Conservation (phyloP, 805 yeast species). For the Candida coquimbonensis region DNA sequence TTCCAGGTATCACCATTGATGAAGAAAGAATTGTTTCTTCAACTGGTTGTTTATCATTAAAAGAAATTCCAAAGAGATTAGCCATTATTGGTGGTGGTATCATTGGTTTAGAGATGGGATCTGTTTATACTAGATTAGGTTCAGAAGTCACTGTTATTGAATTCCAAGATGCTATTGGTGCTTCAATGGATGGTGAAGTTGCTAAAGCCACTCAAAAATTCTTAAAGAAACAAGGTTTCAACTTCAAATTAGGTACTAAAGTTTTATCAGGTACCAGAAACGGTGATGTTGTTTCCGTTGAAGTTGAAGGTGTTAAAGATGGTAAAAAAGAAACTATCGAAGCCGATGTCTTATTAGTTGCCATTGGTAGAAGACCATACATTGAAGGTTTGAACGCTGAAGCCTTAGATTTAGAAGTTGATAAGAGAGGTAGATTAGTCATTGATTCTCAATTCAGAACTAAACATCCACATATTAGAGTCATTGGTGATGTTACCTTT, state of each 20-base stretch:
- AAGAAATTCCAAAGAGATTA: conserved; percentile 86
- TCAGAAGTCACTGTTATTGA: conserved; percentile 92
- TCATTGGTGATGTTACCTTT: conserved; percentile 96
- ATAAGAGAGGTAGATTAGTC: conserved; percentile 87
- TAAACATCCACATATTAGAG: conserved; percentile 87
- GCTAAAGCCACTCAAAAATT: conserved; percentile 85
- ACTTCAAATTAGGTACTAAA: conserved; percentile 88
- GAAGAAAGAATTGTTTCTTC: conserved; percentile 96
- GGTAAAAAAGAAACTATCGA: conserved; percentile 76
- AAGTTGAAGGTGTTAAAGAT: conserved; percentile 81
- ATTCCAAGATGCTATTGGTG: conserved; percentile 88
- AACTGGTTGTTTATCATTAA: conserved; percentile 81
- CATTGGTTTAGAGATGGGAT: conserved; percentile 98
- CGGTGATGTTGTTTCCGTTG: conserved; percentile 82
- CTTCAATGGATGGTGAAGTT: conserved; percentile 96
- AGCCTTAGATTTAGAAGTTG: conserved; percentile 81
- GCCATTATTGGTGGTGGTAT: conserved; percentile 99
- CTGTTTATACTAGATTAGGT: conserved; percentile 94
- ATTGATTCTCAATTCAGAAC: conserved; percentile 93
- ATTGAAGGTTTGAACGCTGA: conserved; percentile 86
- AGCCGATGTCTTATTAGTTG: conserved; percentile 91
- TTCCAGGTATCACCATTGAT: conserved; percentile 96
- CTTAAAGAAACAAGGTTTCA: conserved; percentile 89
- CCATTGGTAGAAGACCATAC: conserved; percentile 98
- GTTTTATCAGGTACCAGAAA: conserved; percentile 81